Conservation (phyloP, 1,139 yeast genomes). For the Zygoascus sp. region DNA sequence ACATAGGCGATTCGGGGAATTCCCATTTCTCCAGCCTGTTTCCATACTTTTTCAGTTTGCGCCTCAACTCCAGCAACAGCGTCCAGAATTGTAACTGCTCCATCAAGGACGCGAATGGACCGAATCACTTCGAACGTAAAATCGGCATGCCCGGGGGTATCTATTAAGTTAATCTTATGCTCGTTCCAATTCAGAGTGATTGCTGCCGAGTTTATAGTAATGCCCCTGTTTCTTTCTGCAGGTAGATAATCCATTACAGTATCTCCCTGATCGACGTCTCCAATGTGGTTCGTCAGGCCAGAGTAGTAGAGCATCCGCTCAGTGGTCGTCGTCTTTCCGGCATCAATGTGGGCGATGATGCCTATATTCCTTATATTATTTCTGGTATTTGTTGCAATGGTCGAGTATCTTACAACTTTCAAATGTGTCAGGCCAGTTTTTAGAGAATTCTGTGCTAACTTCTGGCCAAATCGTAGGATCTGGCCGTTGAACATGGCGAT, state of each 20-base stretch:
- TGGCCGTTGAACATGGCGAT: neutral
- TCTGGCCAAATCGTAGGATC: neutral
- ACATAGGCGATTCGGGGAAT: slow-evolving; percentile 77
- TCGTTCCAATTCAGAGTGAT: slow-evolving; percentile 84
- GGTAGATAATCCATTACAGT: slow-evolving; percentile 92
- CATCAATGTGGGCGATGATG: slow-evolving; percentile 81
- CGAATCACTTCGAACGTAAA: slow-evolving; percentile 92
- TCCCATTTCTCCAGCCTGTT: slow-evolving; percentile 62
- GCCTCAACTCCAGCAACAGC: slow-evolving; percentile 99
- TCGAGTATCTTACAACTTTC: neutral
- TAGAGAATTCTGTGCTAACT: neutral
- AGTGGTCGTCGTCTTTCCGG: slow-evolving; percentile 84
- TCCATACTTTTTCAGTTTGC: slow-evolving; percentile 96
- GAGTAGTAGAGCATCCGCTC: slow-evolving; percentile 88
- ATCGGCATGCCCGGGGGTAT: slow-evolving; percentile 98
- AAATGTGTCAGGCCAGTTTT: neutral
- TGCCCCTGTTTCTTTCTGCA: slow-evolving; percentile 89
- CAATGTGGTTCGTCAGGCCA: slow-evolving; percentile 75
- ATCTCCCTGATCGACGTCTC: slow-evolving; percentile 95
- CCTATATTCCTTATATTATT: slow-evolving; percentile 60
- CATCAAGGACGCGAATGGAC: slow-evolving; percentile 85
- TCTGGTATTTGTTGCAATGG: neutral
- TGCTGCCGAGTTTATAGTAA: slow-evolving; percentile 95
- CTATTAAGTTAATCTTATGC: slow-evolving; percentile 76
- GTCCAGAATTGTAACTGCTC: slow-evolving; percentile 87